phyloP scores from a whole-genome alignment of 345 rosid genomes.

The Arabis alpina region DNA sequence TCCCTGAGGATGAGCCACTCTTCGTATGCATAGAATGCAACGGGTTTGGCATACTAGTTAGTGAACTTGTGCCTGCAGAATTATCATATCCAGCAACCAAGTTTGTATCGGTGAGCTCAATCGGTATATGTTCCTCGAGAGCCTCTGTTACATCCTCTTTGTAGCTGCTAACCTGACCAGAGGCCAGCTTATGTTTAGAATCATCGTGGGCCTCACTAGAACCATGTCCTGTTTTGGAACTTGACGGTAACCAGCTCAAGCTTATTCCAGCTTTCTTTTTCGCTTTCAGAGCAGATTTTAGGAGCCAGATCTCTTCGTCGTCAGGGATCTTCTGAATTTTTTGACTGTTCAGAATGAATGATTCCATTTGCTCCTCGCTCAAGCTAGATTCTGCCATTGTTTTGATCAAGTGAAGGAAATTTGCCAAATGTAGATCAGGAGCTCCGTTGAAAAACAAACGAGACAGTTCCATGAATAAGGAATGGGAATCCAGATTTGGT shows the following conservation, averaged over 20 bases:
- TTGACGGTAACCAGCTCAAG: conserved; percentile 74
- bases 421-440: conserved; percentile 77
- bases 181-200: conserved; percentile 43
- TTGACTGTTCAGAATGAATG: conserved; percentile 74
- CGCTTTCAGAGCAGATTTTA: conserved; percentile 48
- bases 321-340: conserved; percentile 70
- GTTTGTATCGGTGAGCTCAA: conserved; percentile 39
- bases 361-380: conserved; percentile 68
- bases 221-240: conserved; percentile 72
- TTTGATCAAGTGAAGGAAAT: conserved; percentile 85
- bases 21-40: conserved; percentile 27
- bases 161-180: conserved; percentile 34
- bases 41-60: conserved; percentile 19
- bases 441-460: conserved; percentile 67
- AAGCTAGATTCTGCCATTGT: conserved; percentile 78
- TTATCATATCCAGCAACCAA: conserved; percentile 46
- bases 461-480: conserved; percentile 77
- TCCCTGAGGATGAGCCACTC: conserved; percentile 29
- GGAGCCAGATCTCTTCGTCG: conserved; percentile 69
- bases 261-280: conserved; percentile 51
- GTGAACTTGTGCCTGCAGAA: conserved; percentile 31
- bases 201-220: conserved; percentile 49
- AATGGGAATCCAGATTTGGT: conserved; percentile 62
- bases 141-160: conserved; percentile 38
- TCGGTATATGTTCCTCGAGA: conserved; percentile 35